A percentile compares a stretch with the other conserved stretches of the same genome.
Conservation (phyloP, 805 yeast genomes). For the Candida parachauliodes region DNA sequence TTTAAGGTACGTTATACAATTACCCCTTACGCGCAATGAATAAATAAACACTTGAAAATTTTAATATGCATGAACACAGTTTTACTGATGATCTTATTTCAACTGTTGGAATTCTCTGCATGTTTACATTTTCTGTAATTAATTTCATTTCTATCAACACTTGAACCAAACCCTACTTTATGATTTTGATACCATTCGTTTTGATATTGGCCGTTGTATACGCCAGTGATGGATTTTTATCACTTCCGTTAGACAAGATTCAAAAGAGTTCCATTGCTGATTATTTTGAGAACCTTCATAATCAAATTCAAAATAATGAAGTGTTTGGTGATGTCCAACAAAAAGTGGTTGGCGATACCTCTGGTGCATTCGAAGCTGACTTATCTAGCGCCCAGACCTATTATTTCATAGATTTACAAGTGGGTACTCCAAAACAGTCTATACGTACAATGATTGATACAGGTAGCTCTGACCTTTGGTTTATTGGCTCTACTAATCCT, state of each 20-base stretch:
- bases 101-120: too few relatives aligned
- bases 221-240: conserved; percentile 5
- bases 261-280: conserved; percentile 2
- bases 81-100: conserved; percentile 2
- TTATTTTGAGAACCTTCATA: not conserved
- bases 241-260: conserved; percentile 2
- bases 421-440: conserved; percentile 19
- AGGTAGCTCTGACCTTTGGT: conserved; percentile 22
- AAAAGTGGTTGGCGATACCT: not conserved
- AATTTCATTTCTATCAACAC: not conserved
- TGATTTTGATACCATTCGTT: not conserved
- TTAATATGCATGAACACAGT: conserved; percentile 5
- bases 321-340: conserved; percentile 2
- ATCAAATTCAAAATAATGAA: not conserved
- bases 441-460: conserved; percentile 21
- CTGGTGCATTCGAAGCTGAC: conserved; percentile 6
- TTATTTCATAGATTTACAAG: conserved; percentile 14
- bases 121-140: not conserved
- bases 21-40: conserved; percentile 1
- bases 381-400: conserved; percentile 12
- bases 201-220: not conserved
- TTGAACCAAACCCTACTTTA: not conserved
- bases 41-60: not conserved
- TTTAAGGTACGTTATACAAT: not conserved
- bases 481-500: conserved; percentile 11